Evolutionary conservation across 2,329 filamentous ascomycete genomes (phyloP), one percentile per base, ranked within the genome.

Genomic region (Nectriaceae sp.): DNA sequence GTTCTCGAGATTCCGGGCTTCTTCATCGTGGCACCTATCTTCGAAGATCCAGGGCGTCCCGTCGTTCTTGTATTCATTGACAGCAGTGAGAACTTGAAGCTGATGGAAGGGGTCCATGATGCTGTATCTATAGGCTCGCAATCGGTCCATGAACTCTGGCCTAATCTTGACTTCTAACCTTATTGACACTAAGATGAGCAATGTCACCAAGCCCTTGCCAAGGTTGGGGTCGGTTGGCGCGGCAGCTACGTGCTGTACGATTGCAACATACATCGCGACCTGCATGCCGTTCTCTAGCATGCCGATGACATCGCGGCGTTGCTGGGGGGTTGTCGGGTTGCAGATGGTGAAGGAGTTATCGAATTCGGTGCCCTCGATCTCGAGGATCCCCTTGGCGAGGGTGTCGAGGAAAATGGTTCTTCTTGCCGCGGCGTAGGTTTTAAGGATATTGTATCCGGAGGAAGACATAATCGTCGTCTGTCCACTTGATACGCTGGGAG

Each of bases 61-160:
- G n/a, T 46, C 11, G 22, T 43, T 43, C 45, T 43, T 43, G 33
- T 47, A 47, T 33, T 47, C 45, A 13, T 43, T 18, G 19, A 42
- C 36, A 2, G 45, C 45, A 19, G 45, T 43, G 20, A 35, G 31
- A 11, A 43, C 21, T 26, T 47, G 45, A 4, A 47, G 16, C n/a
- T 47, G 45, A 22, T 47, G 45, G 13, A 47, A 47, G 15, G 40
- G 38, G 4, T 38, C 40, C 18, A 33, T 29, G 21, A 47, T 20
- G 29, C 33, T 21, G 3, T 11, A 36, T 2, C 38, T 42, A 21
- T 35, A 47, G 3, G 33, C n/a, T 5, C 33, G 31, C 21, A 20
- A 18, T 15, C 35, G 29, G 1, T 42, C 20, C 11, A 41, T 33
- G 21, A 42, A 21, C 5, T 35, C 13, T 6, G 24, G 24, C 6